phyloP scores from a whole-genome alignment of 345 rosid genomes.

The Sonneratia caseolaris region DNA sequence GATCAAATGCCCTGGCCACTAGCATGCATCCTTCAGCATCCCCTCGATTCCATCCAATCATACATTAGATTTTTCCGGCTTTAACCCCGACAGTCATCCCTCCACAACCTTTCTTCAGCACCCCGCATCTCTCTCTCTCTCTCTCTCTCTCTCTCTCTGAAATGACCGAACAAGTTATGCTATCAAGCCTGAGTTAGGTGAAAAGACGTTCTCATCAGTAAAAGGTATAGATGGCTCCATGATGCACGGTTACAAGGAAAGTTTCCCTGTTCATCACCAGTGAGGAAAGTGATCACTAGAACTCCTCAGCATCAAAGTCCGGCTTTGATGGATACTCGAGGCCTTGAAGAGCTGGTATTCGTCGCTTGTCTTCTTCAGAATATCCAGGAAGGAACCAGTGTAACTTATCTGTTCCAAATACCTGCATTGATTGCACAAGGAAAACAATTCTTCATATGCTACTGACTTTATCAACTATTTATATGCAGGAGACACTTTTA shows the following conservation, averaged over 20 bases:
- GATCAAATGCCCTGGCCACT: neutral
- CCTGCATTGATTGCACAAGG: slow-evolving; percentile 27
- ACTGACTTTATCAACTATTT: neutral
- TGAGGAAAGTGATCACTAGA: slow-evolving; percentile 22
- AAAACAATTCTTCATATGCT: too few species aligned
- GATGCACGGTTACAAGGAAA: slow-evolving; percentile 11
- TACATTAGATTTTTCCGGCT: too few species aligned
- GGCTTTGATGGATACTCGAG: slow-evolving; percentile 88
- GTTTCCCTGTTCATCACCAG: slow-evolving; percentile 1
- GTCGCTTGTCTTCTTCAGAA: slow-evolving; percentile 72
- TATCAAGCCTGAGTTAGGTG: neutral
- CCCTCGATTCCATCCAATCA: neutral
- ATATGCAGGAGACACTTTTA: neutral
- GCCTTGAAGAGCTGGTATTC: slow-evolving; percentile 88
- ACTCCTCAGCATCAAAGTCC: slow-evolving; percentile 58
- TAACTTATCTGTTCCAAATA: slow-evolving; percentile 69
- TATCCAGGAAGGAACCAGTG: slow-evolving; percentile 81
- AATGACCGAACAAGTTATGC: neutral
- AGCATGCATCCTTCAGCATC: neutral
- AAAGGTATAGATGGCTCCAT: neutral
- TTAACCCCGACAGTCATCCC: too few species aligned
- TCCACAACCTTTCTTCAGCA: too few species aligned
- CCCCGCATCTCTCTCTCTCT: too few species aligned
- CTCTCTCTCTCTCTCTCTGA: neutral
- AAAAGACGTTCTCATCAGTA: neutral